Conservation (phyloP, 1,139 yeast species). For the Suhomyces bolitotheri region DNA sequence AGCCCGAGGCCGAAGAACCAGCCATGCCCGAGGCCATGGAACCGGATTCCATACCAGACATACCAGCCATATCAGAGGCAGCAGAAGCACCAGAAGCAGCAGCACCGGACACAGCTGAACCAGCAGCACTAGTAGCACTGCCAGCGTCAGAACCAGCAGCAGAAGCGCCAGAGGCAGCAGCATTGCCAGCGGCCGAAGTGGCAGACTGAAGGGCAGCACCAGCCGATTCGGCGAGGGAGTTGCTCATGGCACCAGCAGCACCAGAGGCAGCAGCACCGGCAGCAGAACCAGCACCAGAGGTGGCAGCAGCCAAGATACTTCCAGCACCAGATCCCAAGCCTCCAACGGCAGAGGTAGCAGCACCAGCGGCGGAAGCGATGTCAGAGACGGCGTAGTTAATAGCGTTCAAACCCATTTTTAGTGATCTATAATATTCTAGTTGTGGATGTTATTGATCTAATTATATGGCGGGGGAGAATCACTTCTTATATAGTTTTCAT, state of each 20-base stretch:
- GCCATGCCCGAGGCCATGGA: slow-evolving; percentile 6
- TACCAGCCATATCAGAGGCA: slow-evolving; percentile 1
- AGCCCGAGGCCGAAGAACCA: slow-evolving; percentile 8
- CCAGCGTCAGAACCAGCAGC: slow-evolving; percentile 6
- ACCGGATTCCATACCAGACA: too few relatives aligned
- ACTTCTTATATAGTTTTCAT: background rate
- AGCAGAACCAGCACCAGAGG: slow-evolving; percentile 12
- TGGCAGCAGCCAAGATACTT: slow-evolving; percentile 13
- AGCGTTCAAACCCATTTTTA: slow-evolving; percentile 19
- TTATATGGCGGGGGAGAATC: background rate
- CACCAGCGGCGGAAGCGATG: slow-evolving; percentile 11
- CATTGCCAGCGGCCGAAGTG: slow-evolving; percentile 6
- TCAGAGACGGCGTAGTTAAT: slow-evolving; percentile 19
- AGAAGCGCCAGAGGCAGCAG: slow-evolving; percentile 5
- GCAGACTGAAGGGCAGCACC: slow-evolving; percentile 4
- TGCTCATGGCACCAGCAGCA: slow-evolving; percentile 10
- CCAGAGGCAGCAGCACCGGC: slow-evolving; percentile 5
- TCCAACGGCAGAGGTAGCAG: slow-evolving; percentile 14
- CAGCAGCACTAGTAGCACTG: slow-evolving; percentile 5
- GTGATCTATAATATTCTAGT: too few relatives aligned
- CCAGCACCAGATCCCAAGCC: slow-evolving; percentile 12
- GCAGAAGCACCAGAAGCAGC: slow-evolving; percentile 4
- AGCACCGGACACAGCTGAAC: slow-evolving; percentile 3
- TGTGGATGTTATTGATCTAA: background rate
- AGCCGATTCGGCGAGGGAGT: slow-evolving; percentile 11